Evolutionary conservation across 2,329 filamentous ascomycete species (phyloP).

Genomic region (Fusarium continuum): DNA sequence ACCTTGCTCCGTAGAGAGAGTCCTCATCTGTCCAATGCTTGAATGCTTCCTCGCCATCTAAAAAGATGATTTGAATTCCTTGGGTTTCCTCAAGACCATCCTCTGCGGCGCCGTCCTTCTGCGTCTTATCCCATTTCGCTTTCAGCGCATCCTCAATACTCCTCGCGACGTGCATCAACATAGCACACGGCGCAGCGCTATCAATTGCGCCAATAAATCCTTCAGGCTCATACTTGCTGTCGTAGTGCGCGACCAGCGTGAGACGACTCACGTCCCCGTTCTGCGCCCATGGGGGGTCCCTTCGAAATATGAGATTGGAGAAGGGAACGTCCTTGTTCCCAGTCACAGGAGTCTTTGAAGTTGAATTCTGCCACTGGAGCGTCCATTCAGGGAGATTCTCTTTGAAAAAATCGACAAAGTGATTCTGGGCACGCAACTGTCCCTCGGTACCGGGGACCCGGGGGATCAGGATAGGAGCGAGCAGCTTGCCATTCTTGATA

Average conservation of each 20-base stretch:
- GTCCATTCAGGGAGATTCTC: slow-evolving; percentile 80
- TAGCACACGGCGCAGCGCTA: slow-evolving; percentile 92
- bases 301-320: slow-evolving; percentile 82
- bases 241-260: slow-evolving; percentile 93
- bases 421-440: slow-evolving; percentile 74
- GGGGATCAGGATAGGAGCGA: slow-evolving; percentile 86
- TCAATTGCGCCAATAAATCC: slow-evolving; percentile 96
- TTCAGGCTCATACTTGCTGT: slow-evolving; percentile 79
- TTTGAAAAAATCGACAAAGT: slow-evolving; percentile 86
- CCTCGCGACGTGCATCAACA: slow-evolving; percentile 86
- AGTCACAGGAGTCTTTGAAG: slow-evolving; percentile 80
- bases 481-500: slow-evolving; percentile 76
- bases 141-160: slow-evolving; percentile 83
- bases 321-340: slow-evolving; percentile 80
- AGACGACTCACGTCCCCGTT: slow-evolving; percentile 80
- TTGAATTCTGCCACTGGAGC: slow-evolving; percentile 89
- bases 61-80: slow-evolving; percentile 86
- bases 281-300: slow-evolving; percentile 85
- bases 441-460: slow-evolving; percentile 89
- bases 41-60: slow-evolving; percentile 97
- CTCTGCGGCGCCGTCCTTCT: slow-evolving; percentile 63
- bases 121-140: slow-evolving; percentile 81
- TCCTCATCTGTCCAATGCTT: slow-evolving; percentile 80
- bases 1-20: slow-evolving; percentile 89
- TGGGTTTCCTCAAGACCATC: slow-evolving; percentile 74